Conservation (phyloP, 1,139 yeast genomes). For the Suhomyces bribrorum region DNA sequence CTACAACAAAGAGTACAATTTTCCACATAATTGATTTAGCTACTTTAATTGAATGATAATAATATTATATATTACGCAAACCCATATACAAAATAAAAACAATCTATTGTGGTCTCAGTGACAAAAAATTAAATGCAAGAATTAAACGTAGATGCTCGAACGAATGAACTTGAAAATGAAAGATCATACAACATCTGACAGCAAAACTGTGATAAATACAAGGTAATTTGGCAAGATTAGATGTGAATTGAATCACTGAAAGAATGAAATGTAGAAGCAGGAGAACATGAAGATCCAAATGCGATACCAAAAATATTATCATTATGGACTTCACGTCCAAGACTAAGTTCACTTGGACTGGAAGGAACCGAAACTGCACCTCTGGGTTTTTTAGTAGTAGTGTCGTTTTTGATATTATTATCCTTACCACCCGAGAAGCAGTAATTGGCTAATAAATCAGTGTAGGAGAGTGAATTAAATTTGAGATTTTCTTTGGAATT, state of each 20-base stretch:
- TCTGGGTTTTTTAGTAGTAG: background rate
- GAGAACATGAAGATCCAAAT: slow-evolving; percentile 19
- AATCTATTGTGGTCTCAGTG: background rate
- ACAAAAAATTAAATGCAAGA: slow-evolving; percentile 12
- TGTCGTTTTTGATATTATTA: slow-evolving; percentile 1
- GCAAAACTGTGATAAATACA: slow-evolving; percentile 8
- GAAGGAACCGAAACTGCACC: slow-evolving; percentile 6
- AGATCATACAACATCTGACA: background rate
- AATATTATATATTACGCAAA: background rate
- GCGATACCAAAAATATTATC: slow-evolving; percentile 13
- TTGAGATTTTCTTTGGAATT: slow-evolving; percentile 7
- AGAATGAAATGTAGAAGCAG: slow-evolving; percentile 34
- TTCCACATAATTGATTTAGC: too few species aligned
- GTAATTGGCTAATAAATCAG: slow-evolving; percentile 34
- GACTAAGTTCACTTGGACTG: slow-evolving; percentile 5
- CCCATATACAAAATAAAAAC: background rate
- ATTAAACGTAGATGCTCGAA: slow-evolving; percentile 3
- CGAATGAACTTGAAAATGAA: background rate
- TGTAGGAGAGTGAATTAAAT: slow-evolving; percentile 29
- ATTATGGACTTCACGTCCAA: background rate
- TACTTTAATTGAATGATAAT: too few species aligned
- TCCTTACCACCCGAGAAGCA: slow-evolving; percentile 33
- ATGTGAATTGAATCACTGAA: slow-evolving; percentile 37
- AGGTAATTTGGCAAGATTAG: slow-evolving; percentile 10
- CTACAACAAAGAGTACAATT: background rate